Base-by-base conservation (phyloP, 345 rosid species). In the Draba incana region DNA sequence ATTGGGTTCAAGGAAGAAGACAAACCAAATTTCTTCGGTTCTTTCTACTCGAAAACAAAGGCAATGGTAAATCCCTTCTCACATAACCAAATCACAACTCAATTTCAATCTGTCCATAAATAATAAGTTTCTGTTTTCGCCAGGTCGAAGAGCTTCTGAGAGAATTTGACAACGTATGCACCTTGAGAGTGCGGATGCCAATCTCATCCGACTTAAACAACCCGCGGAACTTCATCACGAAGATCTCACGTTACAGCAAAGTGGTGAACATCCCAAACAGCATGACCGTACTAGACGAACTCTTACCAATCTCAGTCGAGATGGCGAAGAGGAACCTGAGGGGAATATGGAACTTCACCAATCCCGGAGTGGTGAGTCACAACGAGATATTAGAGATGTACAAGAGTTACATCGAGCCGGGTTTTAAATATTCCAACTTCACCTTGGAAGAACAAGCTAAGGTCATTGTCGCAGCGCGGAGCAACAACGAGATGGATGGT, bases 381-480 rank as follows among this genome's bases (percentile, higher is more conserved):
- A 92, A 92, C 53, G 96, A 89, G 82, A 89, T 92, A 54, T 84
- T 92, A 75, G 92, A 92, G 84, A 92, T 92, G 98, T 92, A 92
- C 89, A 87, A 87, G 85, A 74, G 50, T 2, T 92, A 92, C 74
- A 89, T 92, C 0, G 79, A 92, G 72, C 89, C 94, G 0, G 62
- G 31, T 6, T 92, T 89, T 70, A 71, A 79, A 71, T 92, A 85
- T 85, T 77, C 58, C 31, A 92, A 92, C 84, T 89, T 92, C 83
- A 84, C 82, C 16, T 68, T 87, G 57, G 96, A 92, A 75, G 98
- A 92, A 77, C 98, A 92, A 70, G 90, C 98, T 7, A 87, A 89
- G 82, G 96, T 89, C 75, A 92, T 92, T 0, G 86, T 92, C 3
- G 98, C 98, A 31, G 83, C 98, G 1, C 80, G 98, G 57, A 92